Evolutionary conservation across 2,329 filamentous ascomycete genomes (phyloP).

Genomic region (Ceratocystis variospora): DNA sequence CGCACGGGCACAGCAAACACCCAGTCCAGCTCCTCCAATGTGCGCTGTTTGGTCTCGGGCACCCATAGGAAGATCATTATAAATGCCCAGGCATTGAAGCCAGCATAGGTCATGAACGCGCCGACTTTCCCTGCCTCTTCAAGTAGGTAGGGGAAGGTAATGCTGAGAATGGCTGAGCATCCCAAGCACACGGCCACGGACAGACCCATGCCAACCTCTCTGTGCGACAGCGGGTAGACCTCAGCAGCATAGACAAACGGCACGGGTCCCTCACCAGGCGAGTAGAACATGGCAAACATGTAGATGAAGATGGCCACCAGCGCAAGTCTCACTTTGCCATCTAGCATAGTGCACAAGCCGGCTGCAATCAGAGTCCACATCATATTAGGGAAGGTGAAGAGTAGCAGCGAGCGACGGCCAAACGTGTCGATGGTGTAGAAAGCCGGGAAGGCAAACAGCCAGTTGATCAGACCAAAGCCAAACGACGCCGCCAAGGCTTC

Average conservation of each 20-base stretch:
- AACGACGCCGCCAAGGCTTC: constrained; percentile 31
- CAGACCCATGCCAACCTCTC: constrained; percentile 51
- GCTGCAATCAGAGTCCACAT: constrained; percentile 40
- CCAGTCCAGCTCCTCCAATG: constrained; percentile 38
- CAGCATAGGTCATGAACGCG: constrained; percentile 38
- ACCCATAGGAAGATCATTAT: constrained; percentile 43
- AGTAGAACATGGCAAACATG: constrained; percentile 52
- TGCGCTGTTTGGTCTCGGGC: constrained; percentile 45
- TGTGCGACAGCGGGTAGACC: constrained; percentile 49
- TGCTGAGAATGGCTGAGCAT: constrained; percentile 37
- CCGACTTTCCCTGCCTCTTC: constrained; percentile 22
- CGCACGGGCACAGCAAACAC: constrained; percentile 33
- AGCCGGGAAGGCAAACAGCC: constrained; percentile 52
- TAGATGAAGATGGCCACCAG: constrained; percentile 49
- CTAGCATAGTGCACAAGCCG: constrained; percentile 29
- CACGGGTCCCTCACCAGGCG: constrained; percentile 49
- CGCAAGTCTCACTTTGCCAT: constrained; percentile 34
- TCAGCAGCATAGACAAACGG: constrained; percentile 48
- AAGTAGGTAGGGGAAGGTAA: constrained; percentile 40
- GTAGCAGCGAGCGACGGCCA: constrained; percentile 45
- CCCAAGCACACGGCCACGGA: constrained; percentile 47
- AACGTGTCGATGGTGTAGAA: constrained; percentile 55
- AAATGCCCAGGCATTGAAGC: constrained; percentile 41
- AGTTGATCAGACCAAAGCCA: constrained; percentile 42
- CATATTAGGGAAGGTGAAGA: constrained; percentile 56